Evolutionary conservation across 2,329 filamentous ascomycete species (phyloP).

Genomic region (Leptodontidium sp.): DNA sequence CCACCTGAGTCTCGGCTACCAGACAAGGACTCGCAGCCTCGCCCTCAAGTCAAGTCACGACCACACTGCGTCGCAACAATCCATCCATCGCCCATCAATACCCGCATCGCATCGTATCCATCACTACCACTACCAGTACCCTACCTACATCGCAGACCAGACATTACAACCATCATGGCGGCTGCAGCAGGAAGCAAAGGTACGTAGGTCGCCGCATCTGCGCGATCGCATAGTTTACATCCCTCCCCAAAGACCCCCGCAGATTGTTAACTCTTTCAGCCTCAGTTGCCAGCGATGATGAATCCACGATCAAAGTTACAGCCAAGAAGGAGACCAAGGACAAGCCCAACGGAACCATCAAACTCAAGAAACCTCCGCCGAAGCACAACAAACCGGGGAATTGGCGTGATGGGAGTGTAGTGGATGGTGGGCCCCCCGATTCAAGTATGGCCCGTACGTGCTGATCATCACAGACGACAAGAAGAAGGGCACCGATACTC

Average conservation of each 20-base stretch:
- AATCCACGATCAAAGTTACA: conserved; percentile 69
- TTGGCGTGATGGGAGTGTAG: conserved; percentile 72
- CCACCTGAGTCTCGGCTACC: no score
- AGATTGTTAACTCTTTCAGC: conserved; percentile 28
- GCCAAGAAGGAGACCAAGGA: conserved; percentile 51
- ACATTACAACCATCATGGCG: conserved; percentile 26
- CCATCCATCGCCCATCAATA: not conserved
- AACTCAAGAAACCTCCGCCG: conserved; percentile 68
- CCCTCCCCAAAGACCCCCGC: not conserved
- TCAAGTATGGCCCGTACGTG: conserved; percentile 5
- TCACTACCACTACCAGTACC: conserved; percentile 16
- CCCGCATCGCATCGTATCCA: not conserved
- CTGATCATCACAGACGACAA: conserved; percentile 57
- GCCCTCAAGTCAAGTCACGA: conserved; percentile 18
- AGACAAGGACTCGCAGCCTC: conserved; percentile 11
- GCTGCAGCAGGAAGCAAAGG: conserved; percentile 27
- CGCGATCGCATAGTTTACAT: not conserved
- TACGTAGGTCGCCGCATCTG: conserved; percentile 13
- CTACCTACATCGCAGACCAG: not conserved
- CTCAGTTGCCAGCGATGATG: conserved; percentile 54
- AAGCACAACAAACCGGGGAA: conserved; percentile 74
- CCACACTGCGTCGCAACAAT: not conserved
- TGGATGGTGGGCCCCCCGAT: conserved; percentile 58
- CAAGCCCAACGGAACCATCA: conserved; percentile 61
- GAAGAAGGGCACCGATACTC: conserved; percentile 56